These are phyloP conservation scores for Quercus lobata DNA, from an alignment of 331 rosid species.

Conservation along the genomic window DNA sequence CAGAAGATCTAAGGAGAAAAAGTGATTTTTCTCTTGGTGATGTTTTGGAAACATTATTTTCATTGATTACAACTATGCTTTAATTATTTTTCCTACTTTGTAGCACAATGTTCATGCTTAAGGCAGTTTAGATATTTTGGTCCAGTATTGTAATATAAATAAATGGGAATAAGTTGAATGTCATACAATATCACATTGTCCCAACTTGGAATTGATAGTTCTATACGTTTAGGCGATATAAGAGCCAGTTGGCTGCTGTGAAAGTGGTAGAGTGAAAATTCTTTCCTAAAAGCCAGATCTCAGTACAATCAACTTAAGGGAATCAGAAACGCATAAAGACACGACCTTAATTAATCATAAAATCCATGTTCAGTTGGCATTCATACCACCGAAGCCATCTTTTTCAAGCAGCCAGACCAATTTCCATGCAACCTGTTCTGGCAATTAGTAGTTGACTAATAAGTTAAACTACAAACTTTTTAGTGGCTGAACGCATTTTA, in stretches of 20 bases:
- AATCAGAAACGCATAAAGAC: too few species aligned
- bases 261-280: not conserved
- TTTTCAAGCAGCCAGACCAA: too few species aligned
- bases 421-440: too few species aligned
- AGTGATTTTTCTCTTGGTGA: conserved; percentile 5
- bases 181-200: not conserved
- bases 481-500: too few species aligned
- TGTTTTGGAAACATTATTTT: not conserved
- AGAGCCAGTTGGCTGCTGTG: too few species aligned
- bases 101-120: conserved; percentile 2
- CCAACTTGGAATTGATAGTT: not conserved
- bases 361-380: too few species aligned
- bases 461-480: too few species aligned
- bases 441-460: too few species aligned
- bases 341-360: too few species aligned
- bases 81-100: not conserved
- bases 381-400: too few species aligned
- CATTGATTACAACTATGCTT: not conserved
- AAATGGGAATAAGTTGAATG: not conserved
- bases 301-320: too few species aligned
- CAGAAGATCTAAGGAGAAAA: not conserved
- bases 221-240: too few species aligned
- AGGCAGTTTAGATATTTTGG: not conserved
- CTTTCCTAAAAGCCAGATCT: not conserved
- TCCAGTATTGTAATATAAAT: not conserved